Conservation (phyloP, 768 basidiomycete genomes). For the Mycena metata region DNA sequence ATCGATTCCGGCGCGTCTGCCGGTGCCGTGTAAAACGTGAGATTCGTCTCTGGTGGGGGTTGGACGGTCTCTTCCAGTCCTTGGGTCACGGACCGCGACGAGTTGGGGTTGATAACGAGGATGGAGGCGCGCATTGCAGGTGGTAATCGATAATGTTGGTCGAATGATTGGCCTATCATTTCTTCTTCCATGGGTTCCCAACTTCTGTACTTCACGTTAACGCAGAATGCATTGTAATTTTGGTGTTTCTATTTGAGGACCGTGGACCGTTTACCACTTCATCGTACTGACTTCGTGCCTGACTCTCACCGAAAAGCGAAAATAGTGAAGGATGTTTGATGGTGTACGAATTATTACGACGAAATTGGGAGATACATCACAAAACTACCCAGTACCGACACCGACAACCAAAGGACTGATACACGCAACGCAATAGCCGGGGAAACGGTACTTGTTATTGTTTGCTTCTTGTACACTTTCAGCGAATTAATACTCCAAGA, state of each 20-base stretch:
- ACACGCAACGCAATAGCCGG: slow-evolving; percentile 23
- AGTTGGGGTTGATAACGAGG: slow-evolving; percentile 56
- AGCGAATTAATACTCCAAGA: slow-evolving; percentile 85
- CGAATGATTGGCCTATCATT: not conserved
- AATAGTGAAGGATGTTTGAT: no score
- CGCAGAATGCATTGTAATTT: no score
- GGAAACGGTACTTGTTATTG: slow-evolving; percentile 54
- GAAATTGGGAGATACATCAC: slow-evolving; percentile 2
- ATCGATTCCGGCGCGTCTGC: slow-evolving; percentile 49
- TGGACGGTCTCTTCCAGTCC: slow-evolving; percentile 45
- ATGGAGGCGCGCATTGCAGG: slow-evolving; percentile 28
- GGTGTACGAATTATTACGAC: no score
- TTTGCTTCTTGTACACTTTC: slow-evolving; percentile 78
- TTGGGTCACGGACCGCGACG: slow-evolving; percentile 50
- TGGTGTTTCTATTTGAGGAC: no score
- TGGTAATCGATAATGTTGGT: not conserved
- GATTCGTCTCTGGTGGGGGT: slow-evolving; percentile 45
- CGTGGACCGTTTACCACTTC: no score
- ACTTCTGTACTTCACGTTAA: no score
- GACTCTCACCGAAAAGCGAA: no score
- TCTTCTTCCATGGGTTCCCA: not conserved
- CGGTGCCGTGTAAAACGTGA: slow-evolving; percentile 53
- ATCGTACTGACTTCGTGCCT: no score
- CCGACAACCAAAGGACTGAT: slow-evolving; percentile 12
- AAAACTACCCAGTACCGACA: slow-evolving; percentile 1